Conservation (phyloP, 495 filamentous ascomycete genomes). For the Podospora comata region DNA sequence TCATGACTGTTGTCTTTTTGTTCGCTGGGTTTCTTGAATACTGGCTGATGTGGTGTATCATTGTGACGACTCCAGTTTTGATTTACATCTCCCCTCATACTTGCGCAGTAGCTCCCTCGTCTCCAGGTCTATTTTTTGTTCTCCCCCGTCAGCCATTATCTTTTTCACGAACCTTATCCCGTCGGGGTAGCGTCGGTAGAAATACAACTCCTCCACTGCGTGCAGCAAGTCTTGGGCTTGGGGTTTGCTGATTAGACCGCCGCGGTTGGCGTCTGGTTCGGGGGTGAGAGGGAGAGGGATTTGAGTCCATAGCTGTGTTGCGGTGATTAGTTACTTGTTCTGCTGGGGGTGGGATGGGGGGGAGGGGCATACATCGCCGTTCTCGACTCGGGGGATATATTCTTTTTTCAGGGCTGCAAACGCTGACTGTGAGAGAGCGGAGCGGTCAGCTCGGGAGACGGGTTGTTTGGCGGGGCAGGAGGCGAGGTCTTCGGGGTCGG, state of each 20-base stretch:
- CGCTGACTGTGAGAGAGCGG: slow-evolving; percentile 43
- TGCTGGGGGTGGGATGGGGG: neutral
- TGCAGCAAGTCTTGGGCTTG: slow-evolving; percentile 49
- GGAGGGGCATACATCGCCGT: slow-evolving; percentile 39
- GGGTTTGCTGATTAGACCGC: slow-evolving; percentile 33
- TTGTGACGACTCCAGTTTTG: slow-evolving; percentile 10
- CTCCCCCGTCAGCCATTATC: slow-evolving; percentile 31
- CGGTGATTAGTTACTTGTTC: neutral
- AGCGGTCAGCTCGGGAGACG: slow-evolving; percentile 33
- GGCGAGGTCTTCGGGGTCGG: slow-evolving; percentile 22
- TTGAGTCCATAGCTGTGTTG: neutral
- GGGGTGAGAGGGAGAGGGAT: slow-evolving; percentile 31
- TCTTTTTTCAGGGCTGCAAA: slow-evolving; percentile 39
- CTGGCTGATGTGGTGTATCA: neutral
- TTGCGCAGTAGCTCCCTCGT: slow-evolving; percentile 33
- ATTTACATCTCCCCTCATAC: slow-evolving; percentile 38
- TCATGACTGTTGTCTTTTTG: neutral
- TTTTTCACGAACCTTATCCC: slow-evolving; percentile 35
- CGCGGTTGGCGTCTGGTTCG: neutral
- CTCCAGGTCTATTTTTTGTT: slow-evolving; percentile 36
- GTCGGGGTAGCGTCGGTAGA: slow-evolving; percentile 47
- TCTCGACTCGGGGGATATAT: slow-evolving; percentile 45
- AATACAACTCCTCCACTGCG: slow-evolving; percentile 57
- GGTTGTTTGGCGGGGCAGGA: slow-evolving; percentile 8
- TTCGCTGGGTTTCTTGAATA: neutral